Evolutionary conservation across 1,284 basidiomycete genomes (phyloP), one percentile per base, ranked within the genome.

Genomic region (Cutaneotrichosporon mucoides): DNA sequence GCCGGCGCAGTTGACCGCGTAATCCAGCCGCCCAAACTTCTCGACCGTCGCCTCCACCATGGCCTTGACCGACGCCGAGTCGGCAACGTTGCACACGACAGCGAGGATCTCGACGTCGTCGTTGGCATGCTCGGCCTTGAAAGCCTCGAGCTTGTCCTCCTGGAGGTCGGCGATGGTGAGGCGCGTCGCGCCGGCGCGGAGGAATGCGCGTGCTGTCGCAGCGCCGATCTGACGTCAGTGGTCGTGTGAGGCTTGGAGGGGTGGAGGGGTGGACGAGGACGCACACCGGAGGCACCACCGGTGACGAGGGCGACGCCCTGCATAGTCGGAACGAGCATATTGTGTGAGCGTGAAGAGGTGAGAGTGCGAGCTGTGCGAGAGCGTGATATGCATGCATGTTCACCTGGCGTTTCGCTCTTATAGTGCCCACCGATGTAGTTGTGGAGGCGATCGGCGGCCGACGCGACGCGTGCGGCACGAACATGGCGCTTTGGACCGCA

Each of bases 1-100:
- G 1, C 72, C 72, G 2, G 72, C 72, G 43, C 65, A 66, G 57
- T 73, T 73, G 40, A 71, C 68, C 35, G 67, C 68, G 43, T 73
- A 72, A 60, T 73, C 72, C 16, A 73, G 35, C 13, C 70, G 64
- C 9, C 70, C 70, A 44, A 69, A 73, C 40, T 42, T 41, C n/a
- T 51, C 36, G 1, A 61, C 60, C 0, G 59, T 56, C 0, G 37
- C 15, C 6, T 42, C 8, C 3, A 65, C 48, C 35, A 64, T 52
- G 10, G 38, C 42, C 46, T 56, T 59, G 12, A 67, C 62, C 8
- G 50, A 45, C 2, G 38, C 47, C 35, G 61, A 59, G 50, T 64
- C 50, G 35, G 58, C 53, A 0, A 67, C 62, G 61, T 64, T 55
- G 44, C 56, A 55, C 16, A 46, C 38, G 9, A 65, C 35, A 2